Base-by-base conservation (phyloP, 768 basidiomycete species). In the Nidularia pulvinata region DNA sequence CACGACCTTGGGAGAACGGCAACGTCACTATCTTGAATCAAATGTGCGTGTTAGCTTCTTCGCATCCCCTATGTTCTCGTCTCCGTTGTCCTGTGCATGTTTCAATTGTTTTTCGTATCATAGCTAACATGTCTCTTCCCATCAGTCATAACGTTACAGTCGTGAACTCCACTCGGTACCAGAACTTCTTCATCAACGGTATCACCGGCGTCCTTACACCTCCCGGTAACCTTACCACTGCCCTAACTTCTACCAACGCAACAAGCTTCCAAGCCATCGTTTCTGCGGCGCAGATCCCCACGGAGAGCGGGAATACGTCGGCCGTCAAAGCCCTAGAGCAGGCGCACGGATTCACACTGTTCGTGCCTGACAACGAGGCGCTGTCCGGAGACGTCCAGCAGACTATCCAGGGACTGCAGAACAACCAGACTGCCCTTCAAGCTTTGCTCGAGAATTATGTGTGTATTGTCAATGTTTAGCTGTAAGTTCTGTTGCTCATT, bases 381-480 rank as follows among this genome's bases (percentile, higher is more conserved):
- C 51, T 89, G 33, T 60, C 60, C 42, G 64, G 69, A 0, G 70
- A 72, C 0, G 66, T 70, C 33, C 64, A 72, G 37, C 3, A 54
- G 35, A 58, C 58, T 58, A 75, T 47, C 39, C 71, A 32, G 50
- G 69, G 34, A 55, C 77, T 51, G 55, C 69, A 35, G 61, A 58
- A 70, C 30, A 89, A 89, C 59, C 46, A 58, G 19, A 78, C 81
- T 0, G 74, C 76, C 5, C 52, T 87, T 35, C 33, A 56, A 3
- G 68, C 66, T 30, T 55, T 90, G 9, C 58, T 88, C 11, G 62
- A 67, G 39, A 90, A 91, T 64, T 88, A 89, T 59, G 85, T 88
- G 52, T 22, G 81, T 67, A 16, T 33, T 46, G 46, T 6, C 32
- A 7, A 11, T 16, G 14, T 50, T 46, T 35, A 1, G 16, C 14